These are phyloP conservation scores for Blattamonas nauphoetae DNA, from an alignment of 78 protist genomes.

Conservation along the genomic window DNA sequence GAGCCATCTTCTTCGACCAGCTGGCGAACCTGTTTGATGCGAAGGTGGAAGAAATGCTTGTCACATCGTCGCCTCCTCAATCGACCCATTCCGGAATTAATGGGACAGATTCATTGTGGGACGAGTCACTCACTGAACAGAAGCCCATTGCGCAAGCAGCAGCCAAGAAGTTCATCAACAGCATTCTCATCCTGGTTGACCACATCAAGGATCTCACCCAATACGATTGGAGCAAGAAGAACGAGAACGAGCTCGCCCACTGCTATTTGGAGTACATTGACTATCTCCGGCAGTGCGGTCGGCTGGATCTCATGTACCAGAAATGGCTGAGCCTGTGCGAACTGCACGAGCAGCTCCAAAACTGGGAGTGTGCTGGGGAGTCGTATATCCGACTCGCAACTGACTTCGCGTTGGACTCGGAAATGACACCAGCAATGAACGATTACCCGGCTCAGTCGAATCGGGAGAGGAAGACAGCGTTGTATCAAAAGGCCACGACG, in stretches of 20 bases:
- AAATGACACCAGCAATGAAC: not conserved
- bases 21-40: not conserved
- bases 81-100: not conserved
- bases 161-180: not conserved
- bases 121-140: not conserved
- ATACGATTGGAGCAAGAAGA: not conserved
- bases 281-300: not conserved
- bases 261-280: not conserved
- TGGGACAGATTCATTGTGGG: not conserved
- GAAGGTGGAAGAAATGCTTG: not conserved
- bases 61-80: not conserved
- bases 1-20: not conserved
- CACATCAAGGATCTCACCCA: not conserved
- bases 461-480: not conserved
- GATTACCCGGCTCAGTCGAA: not conserved
- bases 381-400: not conserved
- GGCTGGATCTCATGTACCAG: not conserved
- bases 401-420: not conserved
- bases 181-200: not conserved
- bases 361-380: not conserved
- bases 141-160: not conserved
- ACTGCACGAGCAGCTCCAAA: not conserved
- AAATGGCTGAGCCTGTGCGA: not conserved
- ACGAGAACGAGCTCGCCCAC: not conserved
- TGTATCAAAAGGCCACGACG: not conserved